Evolutionary conservation across 352 stramenopile genomes (phyloP), one percentile per base, ranked within the genome.

Genomic region (Phytophthora ramorum): DNA sequence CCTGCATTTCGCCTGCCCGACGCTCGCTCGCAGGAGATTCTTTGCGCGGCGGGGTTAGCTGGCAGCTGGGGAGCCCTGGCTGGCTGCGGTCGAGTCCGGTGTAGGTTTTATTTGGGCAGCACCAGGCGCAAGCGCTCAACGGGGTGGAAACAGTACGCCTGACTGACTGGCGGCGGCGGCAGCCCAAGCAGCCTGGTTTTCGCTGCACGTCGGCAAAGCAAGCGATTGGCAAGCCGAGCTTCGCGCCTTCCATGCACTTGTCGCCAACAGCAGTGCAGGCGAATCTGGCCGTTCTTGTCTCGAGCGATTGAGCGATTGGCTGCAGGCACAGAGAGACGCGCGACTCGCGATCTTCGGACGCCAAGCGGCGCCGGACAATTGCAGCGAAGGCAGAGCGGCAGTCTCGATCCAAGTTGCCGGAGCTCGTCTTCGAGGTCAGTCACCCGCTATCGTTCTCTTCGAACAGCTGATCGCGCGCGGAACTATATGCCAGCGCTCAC

Each of bases 111-210:
- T 32, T 20, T 40, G 57, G 56, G 61, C 64, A 72, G 44, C 57
- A 54, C 49, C 63, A 54, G 63, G 56, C 40, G 38, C 37, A 30
- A 13, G 51, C 8, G 49, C 14, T 34, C 40, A 54, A 50, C 53
- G 53, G 16, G 43, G 26, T 26, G 51, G 34, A 58, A 16, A 6
- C n/a, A 41, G 10, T 55, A 0, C 26, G 4, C 7, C 26, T 14
- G 56, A 44, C 30, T 68, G 64, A 58, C 61, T 46, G 35, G 22
- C 37, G 44, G 48, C 47, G 38, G 20, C 32, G 32, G 51, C 57
- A 24, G 17, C 45, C 64, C 51, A 73, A 64, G 51, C 58, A 68
- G 58, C 51, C 64, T 68, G 58, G 53, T 68, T 73, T 40, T 73
- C 64, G 64, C 40, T 68, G 58, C 50, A 37, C 64, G 64, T 26